Base-by-base conservation (phyloP, 495 filamentous ascomycete species). In the Oidiodendron maius region DNA sequence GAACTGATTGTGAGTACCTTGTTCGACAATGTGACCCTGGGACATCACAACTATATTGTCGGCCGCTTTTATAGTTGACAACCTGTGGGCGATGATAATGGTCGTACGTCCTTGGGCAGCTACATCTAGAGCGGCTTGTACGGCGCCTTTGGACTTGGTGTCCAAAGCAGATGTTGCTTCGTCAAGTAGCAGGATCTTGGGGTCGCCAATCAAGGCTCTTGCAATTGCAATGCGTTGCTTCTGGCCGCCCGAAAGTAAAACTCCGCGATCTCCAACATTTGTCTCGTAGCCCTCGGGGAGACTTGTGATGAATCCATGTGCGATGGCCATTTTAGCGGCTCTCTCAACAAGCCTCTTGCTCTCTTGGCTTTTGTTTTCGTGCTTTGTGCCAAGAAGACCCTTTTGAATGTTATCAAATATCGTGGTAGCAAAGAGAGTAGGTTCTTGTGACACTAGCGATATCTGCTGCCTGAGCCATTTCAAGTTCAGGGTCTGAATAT, bases 11-110 rank as follows among this genome's bases (percentile, higher is more conserved):
- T 95, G 89, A 4, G 78, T 86, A 44, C 89, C 89, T 65, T 91
- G 89, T 60, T 98, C 93, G 15, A 93, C 74, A 49, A 96, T 94
- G 16, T 72, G 63, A 41, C 93, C 93, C 46, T 84, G 66, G 11
- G 81, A 74, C 82, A 98, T 89, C 55, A 96, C 89, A 15, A 96
- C 89, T 50, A 98, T 98, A 61, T 96, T 98, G 61, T 96, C 84
- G 0, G 91, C 91, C 47, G 84, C 78, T 65, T 85, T 91, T 69
- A 98, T 95, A 24, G 93, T 98, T 0, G 88, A 94, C 24, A 98
- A 71, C 43, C 93, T 81, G 64, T 98, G 93, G 20, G 93, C 94
- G 60, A 98, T 97, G 9, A 91, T 84, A 59, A 97, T 95, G 11
- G 93, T 97, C 1, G 93, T 98, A 21, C 93, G 80, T 15, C 91